phyloP scores from a whole-genome alignment of 805 yeast genomes.

The Lachancea sp. region DNA sequence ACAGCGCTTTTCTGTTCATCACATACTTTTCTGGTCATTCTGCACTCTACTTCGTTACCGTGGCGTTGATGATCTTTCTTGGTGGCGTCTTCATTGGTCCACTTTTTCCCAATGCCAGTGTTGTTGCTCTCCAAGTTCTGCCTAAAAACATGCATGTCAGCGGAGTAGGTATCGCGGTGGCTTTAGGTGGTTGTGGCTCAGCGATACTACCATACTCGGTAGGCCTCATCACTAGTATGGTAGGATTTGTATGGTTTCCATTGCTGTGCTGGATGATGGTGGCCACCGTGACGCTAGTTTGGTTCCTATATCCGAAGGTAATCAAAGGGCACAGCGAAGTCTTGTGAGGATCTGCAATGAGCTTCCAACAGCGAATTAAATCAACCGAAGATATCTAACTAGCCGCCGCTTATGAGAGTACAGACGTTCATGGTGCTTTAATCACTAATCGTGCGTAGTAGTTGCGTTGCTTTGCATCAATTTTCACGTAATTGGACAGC shows the following conservation, averaged over 20 bases:
- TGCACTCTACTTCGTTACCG: constrained; percentile 17
- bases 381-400: too few species aligned
- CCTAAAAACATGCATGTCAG: constrained; percentile 56
- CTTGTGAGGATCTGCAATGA: constrained; percentile 13
- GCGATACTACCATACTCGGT: constrained; percentile 63
- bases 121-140: constrained; percentile 53
- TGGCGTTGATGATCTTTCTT: constrained; percentile 33
- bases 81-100: constrained; percentile 65
- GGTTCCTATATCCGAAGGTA: constrained; percentile 27
- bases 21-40: constrained; percentile 18
- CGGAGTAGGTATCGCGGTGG: constrained; percentile 70
- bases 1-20: constrained; percentile 28
- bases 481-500: too few species aligned
- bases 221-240: constrained; percentile 38
- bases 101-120: constrained; percentile 64
- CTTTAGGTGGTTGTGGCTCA: constrained; percentile 80
- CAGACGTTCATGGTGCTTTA: too few species aligned
- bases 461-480: too few species aligned
- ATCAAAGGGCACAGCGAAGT: constrained; percentile 20
- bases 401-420: too few species aligned
- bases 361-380: too few species aligned
- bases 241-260: constrained; percentile 28
- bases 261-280: constrained; percentile 24
- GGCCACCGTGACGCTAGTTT: constrained; percentile 17
- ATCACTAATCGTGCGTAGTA: too few species aligned